phyloP scores from a whole-genome alignment of 306 rosid genomes.

The Quercus glauca region DNA sequence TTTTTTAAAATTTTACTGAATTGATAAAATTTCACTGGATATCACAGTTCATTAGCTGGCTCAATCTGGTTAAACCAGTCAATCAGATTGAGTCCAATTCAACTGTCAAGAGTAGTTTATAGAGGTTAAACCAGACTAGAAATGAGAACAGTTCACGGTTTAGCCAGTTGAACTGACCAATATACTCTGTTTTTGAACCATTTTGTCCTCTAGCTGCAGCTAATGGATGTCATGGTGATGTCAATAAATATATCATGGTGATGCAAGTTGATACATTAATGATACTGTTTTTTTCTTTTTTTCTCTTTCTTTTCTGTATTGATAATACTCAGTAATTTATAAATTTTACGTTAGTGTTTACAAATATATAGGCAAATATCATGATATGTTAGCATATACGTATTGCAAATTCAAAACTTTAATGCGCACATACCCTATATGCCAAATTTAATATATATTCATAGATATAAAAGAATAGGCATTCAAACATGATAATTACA shows the following conservation, averaged over 20 bases:
- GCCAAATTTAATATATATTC: not conserved
- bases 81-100: not conserved
- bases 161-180: not conserved
- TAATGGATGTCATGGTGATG: not conserved
- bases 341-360: too few relatives aligned
- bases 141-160: not conserved
- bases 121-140: not conserved
- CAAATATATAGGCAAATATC: not conserved
- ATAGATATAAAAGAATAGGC: conserved; percentile 9
- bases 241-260: not conserved
- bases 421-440: not conserved
- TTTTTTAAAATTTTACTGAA: not conserved
- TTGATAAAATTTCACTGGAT: not conserved
- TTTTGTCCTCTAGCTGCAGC: not conserved
- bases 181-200: not conserved
- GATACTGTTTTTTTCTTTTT: too few relatives aligned
- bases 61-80: not conserved
- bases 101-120: not conserved
- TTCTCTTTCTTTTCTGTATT: not conserved
- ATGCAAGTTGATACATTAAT: too few relatives aligned
- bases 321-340: not conserved
- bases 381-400: not conserved
- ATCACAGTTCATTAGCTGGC: not conserved
- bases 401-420: not conserved
- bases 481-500: conserved; percentile 2